These are phyloP conservation scores for Cytidiella melzeri DNA, from an alignment of 768 basidiomycete species.

Conservation along the genomic window DNA sequence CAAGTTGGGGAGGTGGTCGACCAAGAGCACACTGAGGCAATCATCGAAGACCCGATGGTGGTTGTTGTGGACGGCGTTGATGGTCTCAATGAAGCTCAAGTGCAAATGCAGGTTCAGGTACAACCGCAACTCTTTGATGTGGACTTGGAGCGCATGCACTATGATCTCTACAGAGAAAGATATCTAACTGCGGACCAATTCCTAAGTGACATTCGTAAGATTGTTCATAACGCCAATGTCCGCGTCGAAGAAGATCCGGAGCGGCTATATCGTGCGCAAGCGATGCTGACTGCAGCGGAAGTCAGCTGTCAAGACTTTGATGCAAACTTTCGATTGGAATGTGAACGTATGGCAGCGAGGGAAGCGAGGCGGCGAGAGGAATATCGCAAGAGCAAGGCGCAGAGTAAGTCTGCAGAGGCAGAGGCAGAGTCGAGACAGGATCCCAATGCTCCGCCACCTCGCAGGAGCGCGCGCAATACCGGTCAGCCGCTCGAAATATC, in stretches of 20 bases:
- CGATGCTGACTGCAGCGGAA: constrained; percentile 82
- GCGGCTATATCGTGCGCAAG: constrained; percentile 72
- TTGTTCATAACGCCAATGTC: constrained; percentile 67
- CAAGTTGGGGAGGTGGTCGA: constrained; percentile 36
- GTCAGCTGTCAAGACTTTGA: constrained; percentile 88
- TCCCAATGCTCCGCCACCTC: constrained; percentile 41
- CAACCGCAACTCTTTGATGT: constrained; percentile 68
- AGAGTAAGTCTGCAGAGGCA: constrained; percentile 25
- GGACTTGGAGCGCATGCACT: constrained; percentile 89
- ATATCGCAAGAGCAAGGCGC: constrained; percentile 26
- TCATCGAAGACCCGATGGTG: constrained; percentile 18
- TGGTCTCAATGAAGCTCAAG: constrained; percentile 10
- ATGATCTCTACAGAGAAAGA: constrained; percentile 72
- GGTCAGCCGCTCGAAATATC: constrained; percentile 65
- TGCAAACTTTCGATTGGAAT: constrained; percentile 69
- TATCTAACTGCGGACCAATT: constrained; percentile 89
- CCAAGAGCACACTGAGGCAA: constrained; percentile 24
- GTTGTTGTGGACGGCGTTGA: constrained; percentile 30
- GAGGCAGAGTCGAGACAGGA: constrained; percentile 29
- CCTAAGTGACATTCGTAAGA: constrained; percentile 74
- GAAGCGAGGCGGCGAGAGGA: constrained; percentile 65
- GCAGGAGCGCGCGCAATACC: constrained; percentile 69
- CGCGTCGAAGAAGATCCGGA: constrained; percentile 63
- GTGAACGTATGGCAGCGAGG: constrained; percentile 77
- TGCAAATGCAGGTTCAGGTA: constrained; percentile 25